Evolutionary conservation across 2,329 filamentous ascomycete genomes (phyloP), one percentile per base, ranked within the genome.

Genomic region (Capronia coronata): DNA sequence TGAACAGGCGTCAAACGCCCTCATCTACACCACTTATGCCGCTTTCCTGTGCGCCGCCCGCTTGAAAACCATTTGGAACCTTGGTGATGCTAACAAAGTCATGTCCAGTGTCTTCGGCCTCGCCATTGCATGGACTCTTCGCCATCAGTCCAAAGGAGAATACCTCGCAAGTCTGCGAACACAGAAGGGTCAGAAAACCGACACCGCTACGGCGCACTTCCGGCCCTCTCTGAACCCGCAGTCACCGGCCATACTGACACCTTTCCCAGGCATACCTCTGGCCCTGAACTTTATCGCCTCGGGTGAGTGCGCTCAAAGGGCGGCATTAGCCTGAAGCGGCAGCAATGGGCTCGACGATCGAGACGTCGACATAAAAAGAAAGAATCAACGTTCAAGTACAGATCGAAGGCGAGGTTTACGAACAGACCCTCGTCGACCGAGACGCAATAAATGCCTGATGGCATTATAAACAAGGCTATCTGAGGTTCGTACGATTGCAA

Each of bases 221-320:
- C 16, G 19, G 16, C 3, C 6, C 40, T 30, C 23, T 16, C n/a
- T 21, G 37, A 41, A 41, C 23, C 14, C 5, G 40, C 23, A 14
- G 21, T 9, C 16, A 19, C 4, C 9, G 13, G 3, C 7, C 60
- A 52, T 70, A 63, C 38, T 56, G 35, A 56, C 27, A 18, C n/a
- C 46, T 45, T 42, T 6, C 30, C 14, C 52, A 93, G 87, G 84
- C 59, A 72, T 88, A 58, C 87, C 87, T 61, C 73, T 93, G 69
- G 86, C 87, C 68, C 76, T 93, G 65, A 93, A 93, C 73, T 93
- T 93, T 74, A 86, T 93, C 73, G 87, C 87, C 68, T 87, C 86
- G 74, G 86, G 87, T 93, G 82, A 91, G 87, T 91, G 69, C 59
- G 56, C 61, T 55, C 55, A 54, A 59, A 52, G 53, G 46, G 49